Evolutionary conservation across 257 asterid genomes (phyloP), one percentile per base, ranked within the genome.

Genomic region (Jasminum sambac): DNA sequence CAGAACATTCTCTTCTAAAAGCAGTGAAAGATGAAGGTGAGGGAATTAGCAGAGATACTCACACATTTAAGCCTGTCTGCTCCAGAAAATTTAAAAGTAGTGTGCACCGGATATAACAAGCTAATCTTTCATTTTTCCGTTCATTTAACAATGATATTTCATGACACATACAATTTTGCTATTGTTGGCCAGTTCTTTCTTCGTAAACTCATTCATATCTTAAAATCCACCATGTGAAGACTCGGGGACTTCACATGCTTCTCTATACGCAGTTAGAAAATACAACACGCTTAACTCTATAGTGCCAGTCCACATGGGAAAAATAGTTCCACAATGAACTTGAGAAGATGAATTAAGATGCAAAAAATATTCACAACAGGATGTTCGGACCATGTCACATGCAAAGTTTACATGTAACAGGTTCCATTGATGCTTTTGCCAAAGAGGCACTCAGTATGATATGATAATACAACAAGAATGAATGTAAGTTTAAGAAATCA

Each of bases 391-490:
- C 58, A 63, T 17, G 63, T 69, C 26, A 30, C 26, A 25, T 55
- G 34, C 40, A 38, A 64, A 70, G 62, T 55, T 52, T 38, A 70
- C 55, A 57, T 57, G 50, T 36, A 71, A 21, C 17, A 46, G 16
- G 48, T 63, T 41, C 68, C 63, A 46, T 44, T 14, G 30, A 71
- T 64, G 58, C 42, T 50, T 66, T 25, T 42, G 62, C 34, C 13
- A 5, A 55, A 52, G 73, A 37, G 68, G 60, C 24, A 52, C 10
- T 26, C 23, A 42, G 48, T 11, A 41, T 11, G n/a, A 60, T 11
- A 41, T 11, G n/a, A 60, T 16, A 59, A 39, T n/a, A 43, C 6
- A 40, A 30, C 25, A 24, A 10, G 50, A 38, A 41, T 63, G 44
- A 41, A 39, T 30, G 25, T n/a, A 42, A 38, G 42, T 30, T 64